These are phyloP conservation scores for Stemphylium lycopersici DNA, from an alignment of 2,329 filamentous ascomycete species.

Conservation along the genomic window DNA sequence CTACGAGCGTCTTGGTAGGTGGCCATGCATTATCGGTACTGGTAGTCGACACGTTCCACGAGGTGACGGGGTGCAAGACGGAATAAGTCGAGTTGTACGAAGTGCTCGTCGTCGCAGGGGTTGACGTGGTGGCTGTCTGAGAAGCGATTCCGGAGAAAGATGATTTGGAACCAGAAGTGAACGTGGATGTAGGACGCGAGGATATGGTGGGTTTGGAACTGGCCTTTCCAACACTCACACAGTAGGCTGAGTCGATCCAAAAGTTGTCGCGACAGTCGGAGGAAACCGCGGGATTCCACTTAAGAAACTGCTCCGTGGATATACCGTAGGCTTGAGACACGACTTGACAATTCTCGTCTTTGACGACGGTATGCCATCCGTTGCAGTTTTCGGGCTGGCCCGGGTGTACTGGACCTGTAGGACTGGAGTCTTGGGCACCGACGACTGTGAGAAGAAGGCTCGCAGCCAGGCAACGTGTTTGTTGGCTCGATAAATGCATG, in stretches of 20 bases:
- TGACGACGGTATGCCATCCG: too few relatives aligned
- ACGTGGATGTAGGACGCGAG: too few relatives aligned
- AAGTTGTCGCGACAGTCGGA: background rate
- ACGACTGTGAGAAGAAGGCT: too few relatives aligned
- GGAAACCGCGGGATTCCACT: constrained; percentile 1
- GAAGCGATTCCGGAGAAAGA: background rate
- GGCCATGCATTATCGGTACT: background rate
- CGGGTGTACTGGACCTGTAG: too few relatives aligned
- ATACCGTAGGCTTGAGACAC: too few relatives aligned
- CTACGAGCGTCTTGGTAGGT: constrained; percentile 1
- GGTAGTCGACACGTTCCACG: background rate
- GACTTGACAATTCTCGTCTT: too few relatives aligned
- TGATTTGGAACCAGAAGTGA: background rate
- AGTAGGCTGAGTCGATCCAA: constrained; percentile 2
- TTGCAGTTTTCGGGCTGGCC: too few relatives aligned
- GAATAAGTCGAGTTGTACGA: constrained; percentile 3
- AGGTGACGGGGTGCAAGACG: background rate
- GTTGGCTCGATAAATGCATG: too few relatives aligned
- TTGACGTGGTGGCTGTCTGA: background rate
- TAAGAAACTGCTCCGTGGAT: background rate
- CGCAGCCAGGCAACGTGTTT: too few relatives aligned
- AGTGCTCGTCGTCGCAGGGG: background rate
- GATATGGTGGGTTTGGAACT: background rate
- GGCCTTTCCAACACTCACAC: background rate
- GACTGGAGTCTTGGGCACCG: too few relatives aligned